Base-by-base conservation (phyloP, 352 stramenopile genomes). In the Phytopythium delawarense region DNA sequence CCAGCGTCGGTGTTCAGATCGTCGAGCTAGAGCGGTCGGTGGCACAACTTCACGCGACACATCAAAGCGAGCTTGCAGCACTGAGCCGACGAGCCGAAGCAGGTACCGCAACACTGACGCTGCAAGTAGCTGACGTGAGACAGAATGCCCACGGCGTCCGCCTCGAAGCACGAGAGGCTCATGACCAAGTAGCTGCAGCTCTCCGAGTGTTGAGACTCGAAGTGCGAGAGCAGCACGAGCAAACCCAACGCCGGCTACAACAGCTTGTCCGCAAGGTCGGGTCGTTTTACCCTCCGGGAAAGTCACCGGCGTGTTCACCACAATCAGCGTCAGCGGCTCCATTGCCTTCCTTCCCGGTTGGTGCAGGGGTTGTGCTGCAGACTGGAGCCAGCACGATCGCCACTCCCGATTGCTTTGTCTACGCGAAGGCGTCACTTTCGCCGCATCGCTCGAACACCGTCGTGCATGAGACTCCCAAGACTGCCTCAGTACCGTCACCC, bases 361-460 rank as follows among this genome's bases (percentile, higher is more conserved):
- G 46, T 5, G 12, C 34, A 35, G 52, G 52, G 4, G 52, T 58
- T 5, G 4, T 42, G 15, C 35, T 58, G 3, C 20, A 58, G 28
- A 58, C 52, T 4, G 52, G 52, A 0, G 34, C 52, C 8, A 48
- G 15, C 11, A 34, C 52, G 18, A 32, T 58, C 0, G 34, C 11
- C 13, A n/a, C 52, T 7, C 21, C 51, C 35, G 52, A 58, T 23
- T 58, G 52, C n/a, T 58, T 58, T 23, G 1, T 58, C 20, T 58
- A 58, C 34, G 52, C 52, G 7, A 58, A 58, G 16, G 52, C 52
- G 16, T 25, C 52, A n/a, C 32, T 58, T 16, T 20, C 52, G 35
- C n/a, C 34, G 6, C 34, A 58, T 25, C 52, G 52, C n/a, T 45
- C 13, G n/a, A 34, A 46, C n/a, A 23, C n/a, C 9, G 23, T 21